phyloP scores from a whole-genome alignment of 257 asterid genomes.

The Solanum pimpinellifolium region DNA sequence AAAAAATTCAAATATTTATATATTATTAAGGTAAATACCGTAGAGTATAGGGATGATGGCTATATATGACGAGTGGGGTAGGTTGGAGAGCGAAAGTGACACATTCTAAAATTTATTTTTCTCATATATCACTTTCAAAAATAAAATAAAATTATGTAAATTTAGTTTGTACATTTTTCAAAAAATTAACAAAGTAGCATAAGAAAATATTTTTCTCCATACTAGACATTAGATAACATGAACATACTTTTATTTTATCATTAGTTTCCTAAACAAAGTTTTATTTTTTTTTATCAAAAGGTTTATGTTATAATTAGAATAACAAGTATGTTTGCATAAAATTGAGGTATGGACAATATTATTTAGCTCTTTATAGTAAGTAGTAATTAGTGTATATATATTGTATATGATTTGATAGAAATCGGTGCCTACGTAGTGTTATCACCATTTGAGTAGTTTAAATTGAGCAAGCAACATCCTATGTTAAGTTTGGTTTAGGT shows the following conservation, averaged over 20 bases:
- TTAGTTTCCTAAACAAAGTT: not conserved
- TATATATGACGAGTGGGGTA: not conserved
- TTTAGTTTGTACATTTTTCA: not conserved
- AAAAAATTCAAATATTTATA: not conserved
- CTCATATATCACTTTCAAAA: too few species aligned
- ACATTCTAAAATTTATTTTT: too few species aligned
- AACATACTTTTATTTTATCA: not conserved
- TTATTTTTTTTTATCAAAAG: not conserved
- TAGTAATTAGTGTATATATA: not conserved
- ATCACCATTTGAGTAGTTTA: not conserved
- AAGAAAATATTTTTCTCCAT: not conserved
- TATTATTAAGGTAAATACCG: not conserved
- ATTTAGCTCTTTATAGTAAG: not conserved
- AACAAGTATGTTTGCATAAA: not conserved
- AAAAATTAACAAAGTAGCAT: not conserved
- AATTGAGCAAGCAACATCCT: constrained; percentile 8
- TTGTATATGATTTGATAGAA: not conserved
- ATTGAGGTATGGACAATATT: not conserved
- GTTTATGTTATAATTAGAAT: not conserved
- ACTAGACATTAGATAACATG: not conserved
- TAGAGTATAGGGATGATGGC: not conserved
- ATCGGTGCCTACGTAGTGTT: not conserved
- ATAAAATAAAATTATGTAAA: not conserved
- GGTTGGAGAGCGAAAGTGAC: not conserved
- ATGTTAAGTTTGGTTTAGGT: constrained; percentile 3